A percentile compares a stretch with the other conserved stretches of the same genome.
phyloP scores from a whole-genome alignment of 495 filamentous ascomycete species.

The Penicillium canescens region DNA sequence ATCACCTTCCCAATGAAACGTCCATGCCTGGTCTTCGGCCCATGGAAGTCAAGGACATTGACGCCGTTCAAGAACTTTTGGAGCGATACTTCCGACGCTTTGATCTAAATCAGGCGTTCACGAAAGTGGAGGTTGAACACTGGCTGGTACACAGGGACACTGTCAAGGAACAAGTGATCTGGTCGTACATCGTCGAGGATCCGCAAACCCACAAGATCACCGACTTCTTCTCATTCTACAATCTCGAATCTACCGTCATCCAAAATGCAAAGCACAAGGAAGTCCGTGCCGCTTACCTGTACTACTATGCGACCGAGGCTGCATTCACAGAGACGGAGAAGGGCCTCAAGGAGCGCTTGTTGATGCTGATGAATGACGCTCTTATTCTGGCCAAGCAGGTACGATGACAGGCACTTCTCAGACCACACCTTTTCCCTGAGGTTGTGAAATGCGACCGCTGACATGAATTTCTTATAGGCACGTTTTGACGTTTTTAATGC shows the following conservation, averaged over 20 bases:
- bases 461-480: constrained; percentile 35
- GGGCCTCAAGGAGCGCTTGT: constrained; percentile 69
- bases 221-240: constrained; percentile 96
- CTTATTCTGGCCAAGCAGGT: constrained; percentile 83
- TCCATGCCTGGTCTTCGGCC: constrained; percentile 70
- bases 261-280: constrained; percentile 70
- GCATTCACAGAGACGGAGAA: constrained; percentile 63
- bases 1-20: constrained; percentile 70
- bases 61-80: constrained; percentile 71
- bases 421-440: too few species aligned
- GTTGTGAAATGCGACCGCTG: not conserved
- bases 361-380: constrained; percentile 77
- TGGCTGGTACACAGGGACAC: constrained; percentile 74
- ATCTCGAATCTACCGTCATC: constrained; percentile 86
- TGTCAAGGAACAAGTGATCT: constrained; percentile 77
- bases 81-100: constrained; percentile 76
- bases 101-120: constrained; percentile 80
- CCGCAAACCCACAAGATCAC: constrained; percentile 75
- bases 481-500: constrained; percentile 98
- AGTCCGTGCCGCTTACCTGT: constrained; percentile 88
- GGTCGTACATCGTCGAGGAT: constrained; percentile 87
- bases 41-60: constrained; percentile 82
- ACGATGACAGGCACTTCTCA: too few species aligned
- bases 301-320: constrained; percentile 89
- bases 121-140: constrained; percentile 76